These are phyloP conservation scores for Musa itinerans DNA, from an alignment of 176 grass and related monocot species.

Conservation along the genomic window DNA sequence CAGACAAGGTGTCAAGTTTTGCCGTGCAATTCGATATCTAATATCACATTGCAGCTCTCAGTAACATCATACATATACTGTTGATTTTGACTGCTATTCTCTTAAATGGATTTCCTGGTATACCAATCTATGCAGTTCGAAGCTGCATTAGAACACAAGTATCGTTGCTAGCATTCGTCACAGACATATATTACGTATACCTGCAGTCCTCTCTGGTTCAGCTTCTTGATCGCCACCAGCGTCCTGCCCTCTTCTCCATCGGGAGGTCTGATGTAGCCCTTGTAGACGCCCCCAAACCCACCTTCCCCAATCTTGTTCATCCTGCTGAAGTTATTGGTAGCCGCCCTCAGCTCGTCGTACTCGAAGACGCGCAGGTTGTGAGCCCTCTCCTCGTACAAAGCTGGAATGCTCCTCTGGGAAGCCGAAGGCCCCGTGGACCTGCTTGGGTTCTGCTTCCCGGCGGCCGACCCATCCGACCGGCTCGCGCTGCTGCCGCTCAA, in stretches of 20 bases:
- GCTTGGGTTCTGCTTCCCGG: conserved; percentile 13
- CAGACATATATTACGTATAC: conserved; percentile 15
- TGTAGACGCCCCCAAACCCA: conserved; percentile 78
- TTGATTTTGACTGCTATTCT: no score
- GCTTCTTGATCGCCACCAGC: conserved; percentile 73
- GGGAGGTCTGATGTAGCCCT: conserved; percentile 53
- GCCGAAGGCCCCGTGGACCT: conserved; percentile 26
- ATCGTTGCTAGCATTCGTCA: no score
- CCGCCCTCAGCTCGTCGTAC: conserved; percentile 53
- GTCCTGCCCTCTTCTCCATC: conserved; percentile 20
- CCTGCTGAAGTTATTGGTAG: conserved; percentile 70
- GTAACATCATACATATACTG: no score
- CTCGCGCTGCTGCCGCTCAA: not conserved
- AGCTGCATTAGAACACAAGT: not conserved
- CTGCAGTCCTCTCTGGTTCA: conserved; percentile 71
- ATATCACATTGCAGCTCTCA: no score
- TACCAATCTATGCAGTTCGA: no score
- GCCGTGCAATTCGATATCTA: no score
- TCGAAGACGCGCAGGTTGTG: conserved; percentile 61
- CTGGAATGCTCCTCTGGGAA: conserved; percentile 48
- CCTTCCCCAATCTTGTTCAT: conserved; percentile 81
- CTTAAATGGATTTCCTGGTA: no score
- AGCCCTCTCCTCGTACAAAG: conserved; percentile 59
- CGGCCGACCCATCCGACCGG: conserved; percentile 2
- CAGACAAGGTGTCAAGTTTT: no score